Percentiles rank a stretch among this genome's conserved stretches.
Conservation (phyloP, 2,329 filamentous ascomycete genomes). For the Ascochyta fabae region DNA sequence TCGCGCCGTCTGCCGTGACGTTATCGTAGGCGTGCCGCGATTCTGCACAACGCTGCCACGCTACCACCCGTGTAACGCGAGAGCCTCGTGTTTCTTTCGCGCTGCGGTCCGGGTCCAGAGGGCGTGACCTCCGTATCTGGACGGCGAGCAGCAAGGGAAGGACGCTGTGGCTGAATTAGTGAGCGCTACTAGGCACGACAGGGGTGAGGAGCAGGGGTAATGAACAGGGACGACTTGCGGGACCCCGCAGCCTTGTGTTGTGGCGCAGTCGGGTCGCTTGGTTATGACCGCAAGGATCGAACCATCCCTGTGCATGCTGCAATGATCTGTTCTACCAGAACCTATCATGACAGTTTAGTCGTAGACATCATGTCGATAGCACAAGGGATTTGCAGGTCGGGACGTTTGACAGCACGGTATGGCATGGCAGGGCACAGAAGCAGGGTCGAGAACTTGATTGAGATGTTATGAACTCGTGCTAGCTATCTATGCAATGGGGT, state of each 20-base stretch:
- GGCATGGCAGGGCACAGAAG: neutral
- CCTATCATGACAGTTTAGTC: neutral
- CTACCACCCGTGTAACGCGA: slow-evolving; percentile 1
- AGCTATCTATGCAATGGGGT: slow-evolving; percentile 1
- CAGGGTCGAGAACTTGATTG: neutral
- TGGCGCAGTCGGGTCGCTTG: neutral
- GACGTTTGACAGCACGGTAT: neutral
- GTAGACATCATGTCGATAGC: neutral
- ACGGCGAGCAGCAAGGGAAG: neutral
- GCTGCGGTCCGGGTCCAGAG: neutral
- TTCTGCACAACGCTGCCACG: slow-evolving; percentile 1
- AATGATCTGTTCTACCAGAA: neutral
- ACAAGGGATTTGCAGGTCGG: neutral
- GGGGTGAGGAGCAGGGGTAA: slow-evolving; percentile 5
- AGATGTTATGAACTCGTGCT: neutral
- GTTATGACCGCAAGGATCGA: neutral
- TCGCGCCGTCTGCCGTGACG: neutral
- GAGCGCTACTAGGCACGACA: neutral
- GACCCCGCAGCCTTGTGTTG: neutral
- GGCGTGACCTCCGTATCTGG: neutral
- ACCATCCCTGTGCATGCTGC: slow-evolving; percentile 1
- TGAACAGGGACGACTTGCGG: neutral
- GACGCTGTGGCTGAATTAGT: neutral
- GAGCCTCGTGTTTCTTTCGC: slow-evolving; percentile 5
- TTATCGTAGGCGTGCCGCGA: slow-evolving; percentile 1